These are phyloP conservation scores for Arthrobotrys pseudoclavata DNA, from an alignment of 2,329 filamentous ascomycete species.

Conservation along the genomic window DNA sequence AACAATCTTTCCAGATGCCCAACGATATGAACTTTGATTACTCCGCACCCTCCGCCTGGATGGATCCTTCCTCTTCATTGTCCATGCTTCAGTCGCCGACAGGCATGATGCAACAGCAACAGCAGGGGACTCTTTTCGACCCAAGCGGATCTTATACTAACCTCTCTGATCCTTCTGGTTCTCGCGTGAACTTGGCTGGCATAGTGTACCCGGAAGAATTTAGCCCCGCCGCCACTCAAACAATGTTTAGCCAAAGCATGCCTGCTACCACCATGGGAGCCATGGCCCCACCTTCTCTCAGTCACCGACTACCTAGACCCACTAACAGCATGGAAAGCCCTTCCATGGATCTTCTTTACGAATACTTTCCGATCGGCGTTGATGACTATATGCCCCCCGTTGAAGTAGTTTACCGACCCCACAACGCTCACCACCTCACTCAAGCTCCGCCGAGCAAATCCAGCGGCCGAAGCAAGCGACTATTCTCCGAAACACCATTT, in stretches of 20 bases:
- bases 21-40: constrained; percentile 51
- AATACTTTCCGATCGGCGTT: constrained; percentile 56
- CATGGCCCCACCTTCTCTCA: constrained; percentile 46
- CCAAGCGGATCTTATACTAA: constrained; percentile 34
- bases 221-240: constrained; percentile 32
- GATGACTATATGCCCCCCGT: constrained; percentile 56
- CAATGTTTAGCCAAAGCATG: constrained; percentile 30
- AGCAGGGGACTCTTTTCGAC: constrained; percentile 21
- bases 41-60: constrained; percentile 31
- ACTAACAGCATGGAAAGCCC: constrained; percentile 40
- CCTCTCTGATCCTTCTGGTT: constrained; percentile 35
- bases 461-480: constrained; percentile 55
- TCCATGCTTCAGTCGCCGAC: constrained; percentile 38
- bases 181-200: constrained; percentile 48
- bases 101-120: constrained; percentile 37
- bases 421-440: constrained; percentile 56
- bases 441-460: constrained; percentile 49
- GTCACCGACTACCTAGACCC: constrained; percentile 13
- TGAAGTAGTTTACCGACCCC: constrained; percentile 52
- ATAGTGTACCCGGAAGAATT: constrained; percentile 48
- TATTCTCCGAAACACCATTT: constrained; percentile 57
- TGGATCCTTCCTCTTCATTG: constrained; percentile 37
- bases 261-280: constrained; percentile 35
- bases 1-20: constrained; percentile 24
- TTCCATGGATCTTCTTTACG: constrained; percentile 57